phyloP scores from a whole-genome alignment of 148 eudicot genomes.

The Camellia japonica region DNA sequence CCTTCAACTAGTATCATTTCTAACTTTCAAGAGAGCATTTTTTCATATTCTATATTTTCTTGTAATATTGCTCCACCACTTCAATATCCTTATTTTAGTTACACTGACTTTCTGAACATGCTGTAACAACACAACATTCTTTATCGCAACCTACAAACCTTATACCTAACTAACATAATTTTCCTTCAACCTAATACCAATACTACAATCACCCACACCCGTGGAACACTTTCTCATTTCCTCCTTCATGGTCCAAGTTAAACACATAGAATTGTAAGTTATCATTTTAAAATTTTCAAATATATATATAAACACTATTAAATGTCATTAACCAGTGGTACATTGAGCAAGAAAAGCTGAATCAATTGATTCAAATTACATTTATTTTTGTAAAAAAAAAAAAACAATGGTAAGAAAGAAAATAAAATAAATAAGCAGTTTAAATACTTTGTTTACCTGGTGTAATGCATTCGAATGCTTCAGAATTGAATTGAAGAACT shows the following conservation, averaged over 20 bases:
- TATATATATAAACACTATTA: not conserved
- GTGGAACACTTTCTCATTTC: not conserved
- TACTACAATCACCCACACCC: not conserved
- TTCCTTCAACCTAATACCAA: not conserved
- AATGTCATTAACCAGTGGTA: not conserved
- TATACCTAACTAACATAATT: not conserved
- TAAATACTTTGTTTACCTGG: constrained; percentile 61
- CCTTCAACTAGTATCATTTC: not conserved
- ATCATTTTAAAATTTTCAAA: not conserved
- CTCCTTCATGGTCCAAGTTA: not conserved
- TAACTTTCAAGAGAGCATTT: not conserved
- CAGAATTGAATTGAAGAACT: constrained; percentile 56
- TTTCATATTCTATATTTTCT: not conserved
- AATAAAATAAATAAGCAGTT: constrained; percentile 4
- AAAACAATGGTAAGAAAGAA: not conserved
- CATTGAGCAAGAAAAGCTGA: not conserved
- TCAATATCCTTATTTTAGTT: not conserved
- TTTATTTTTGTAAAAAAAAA: not conserved
- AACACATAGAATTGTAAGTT: not conserved
- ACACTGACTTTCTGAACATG: not conserved
- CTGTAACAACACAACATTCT: not conserved
- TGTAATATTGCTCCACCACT: not conserved
- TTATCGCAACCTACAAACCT: not conserved
- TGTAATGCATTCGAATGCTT: constrained; percentile 56
- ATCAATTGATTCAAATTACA: not conserved